Conservation (phyloP, 441 rosid genomes). For the Gossypium davidsonii region DNA sequence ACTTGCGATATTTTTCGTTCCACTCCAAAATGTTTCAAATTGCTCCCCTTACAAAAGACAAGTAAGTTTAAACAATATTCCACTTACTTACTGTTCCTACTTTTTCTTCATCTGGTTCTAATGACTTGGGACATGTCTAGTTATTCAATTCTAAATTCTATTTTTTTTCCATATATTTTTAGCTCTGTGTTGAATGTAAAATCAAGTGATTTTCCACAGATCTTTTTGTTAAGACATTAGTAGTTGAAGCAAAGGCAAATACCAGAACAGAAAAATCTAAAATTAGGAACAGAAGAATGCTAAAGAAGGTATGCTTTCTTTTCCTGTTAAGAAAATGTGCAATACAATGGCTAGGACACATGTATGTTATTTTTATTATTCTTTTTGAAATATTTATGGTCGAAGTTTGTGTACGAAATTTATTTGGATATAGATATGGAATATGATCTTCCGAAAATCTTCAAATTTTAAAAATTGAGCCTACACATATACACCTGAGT, state of each 20-base stretch:
- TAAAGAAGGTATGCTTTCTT: slow-evolving; percentile 49
- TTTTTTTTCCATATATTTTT: not conserved
- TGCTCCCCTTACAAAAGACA: slow-evolving; percentile 24
- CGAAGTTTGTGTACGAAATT: not conserved
- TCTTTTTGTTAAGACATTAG: slow-evolving; percentile 24
- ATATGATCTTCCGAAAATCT: not conserved
- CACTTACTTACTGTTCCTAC: not conserved
- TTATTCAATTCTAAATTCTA: not conserved
- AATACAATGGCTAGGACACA: not conserved
- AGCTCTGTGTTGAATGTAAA: not conserved
- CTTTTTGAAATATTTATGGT: not conserved
- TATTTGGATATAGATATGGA: not conserved
- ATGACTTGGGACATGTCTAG: not conserved
- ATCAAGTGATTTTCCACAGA: slow-evolving; percentile 20
- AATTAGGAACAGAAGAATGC: slow-evolving; percentile 50
- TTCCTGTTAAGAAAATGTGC: not conserved
- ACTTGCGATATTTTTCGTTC: slow-evolving; percentile 35
- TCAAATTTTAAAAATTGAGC: not conserved
- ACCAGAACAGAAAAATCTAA: slow-evolving; percentile 56
- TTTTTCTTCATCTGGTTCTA: not conserved
- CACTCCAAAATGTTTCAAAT: slow-evolving; percentile 22
- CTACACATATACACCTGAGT: not conserved
- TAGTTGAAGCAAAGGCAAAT: slow-evolving; percentile 43
- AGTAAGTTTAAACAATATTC: slow-evolving; percentile 31
- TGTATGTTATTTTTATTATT: not conserved